These are phyloP conservation scores for Candida takata DNA, from an alignment of 805 yeast genomes.

Conservation along the genomic window DNA sequence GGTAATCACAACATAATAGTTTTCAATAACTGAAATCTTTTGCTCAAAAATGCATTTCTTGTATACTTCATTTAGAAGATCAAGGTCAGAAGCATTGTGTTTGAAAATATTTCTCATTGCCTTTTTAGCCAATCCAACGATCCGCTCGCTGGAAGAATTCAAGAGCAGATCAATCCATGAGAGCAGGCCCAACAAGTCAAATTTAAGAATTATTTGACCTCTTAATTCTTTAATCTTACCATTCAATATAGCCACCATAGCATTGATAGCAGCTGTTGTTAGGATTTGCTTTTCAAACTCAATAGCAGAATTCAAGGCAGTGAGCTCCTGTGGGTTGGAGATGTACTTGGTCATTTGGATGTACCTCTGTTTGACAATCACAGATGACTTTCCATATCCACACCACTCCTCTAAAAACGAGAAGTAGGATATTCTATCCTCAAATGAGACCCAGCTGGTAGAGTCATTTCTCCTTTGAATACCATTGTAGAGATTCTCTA, in stretches of 20 bases:
- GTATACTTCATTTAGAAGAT: conserved; percentile 50
- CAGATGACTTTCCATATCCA: conserved; percentile 67
- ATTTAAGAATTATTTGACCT: conserved; percentile 50
- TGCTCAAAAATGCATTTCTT: conserved; percentile 64
- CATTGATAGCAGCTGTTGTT: conserved; percentile 65
- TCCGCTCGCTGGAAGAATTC: conserved; percentile 46
- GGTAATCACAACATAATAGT: conserved; percentile 67
- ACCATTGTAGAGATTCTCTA: conserved; percentile 67
- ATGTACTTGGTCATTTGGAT: conserved; percentile 42
- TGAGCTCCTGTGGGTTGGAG: conserved; percentile 27
- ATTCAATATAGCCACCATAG: conserved; percentile 77
- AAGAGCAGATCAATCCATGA: conserved; percentile 79
- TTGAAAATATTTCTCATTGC: conserved; percentile 66
- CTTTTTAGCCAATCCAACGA: conserved; percentile 55
- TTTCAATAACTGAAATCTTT: conserved; percentile 45
- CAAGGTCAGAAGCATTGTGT: conserved; percentile 48
- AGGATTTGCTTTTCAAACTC: conserved; percentile 72
- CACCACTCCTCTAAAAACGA: conserved; percentile 90
- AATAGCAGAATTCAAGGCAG: conserved; percentile 61
- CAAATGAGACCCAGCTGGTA: conserved; percentile 69
- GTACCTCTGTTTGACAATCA: conserved; percentile 61
- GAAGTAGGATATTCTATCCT: conserved; percentile 77
- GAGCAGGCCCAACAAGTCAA: conserved; percentile 62
- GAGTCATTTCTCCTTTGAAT: conserved; percentile 36
- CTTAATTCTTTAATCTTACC: conserved; percentile 57